Evolutionary conservation across 306 rosid species (phyloP).

Genomic region (Quercus ilex): DNA sequence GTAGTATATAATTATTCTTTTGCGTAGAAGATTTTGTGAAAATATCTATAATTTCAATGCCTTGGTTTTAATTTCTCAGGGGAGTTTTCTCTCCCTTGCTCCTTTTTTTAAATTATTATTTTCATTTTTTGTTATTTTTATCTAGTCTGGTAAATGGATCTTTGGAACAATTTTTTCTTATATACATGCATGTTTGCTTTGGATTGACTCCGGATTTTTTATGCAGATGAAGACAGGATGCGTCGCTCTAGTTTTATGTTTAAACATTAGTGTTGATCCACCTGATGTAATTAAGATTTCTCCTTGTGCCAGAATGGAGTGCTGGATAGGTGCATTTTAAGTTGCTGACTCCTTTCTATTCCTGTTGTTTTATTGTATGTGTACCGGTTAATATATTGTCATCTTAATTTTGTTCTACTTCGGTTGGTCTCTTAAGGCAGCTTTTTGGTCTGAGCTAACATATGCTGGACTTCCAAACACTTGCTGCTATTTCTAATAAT

Average conservation of each 20-base stretch:
- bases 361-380: constrained; percentile 6
- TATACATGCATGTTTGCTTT: constrained; percentile 16
- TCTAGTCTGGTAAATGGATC: constrained; percentile 22
- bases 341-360: constrained; percentile 21
- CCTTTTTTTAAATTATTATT: background rate
- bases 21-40: background rate
- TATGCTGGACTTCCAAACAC: background rate
- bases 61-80: background rate
- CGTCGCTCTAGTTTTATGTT: constrained; percentile 94
- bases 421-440: background rate
- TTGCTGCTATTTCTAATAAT: background rate
- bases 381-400: background rate
- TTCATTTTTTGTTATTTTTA: constrained; percentile 5
- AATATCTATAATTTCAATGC: background rate
- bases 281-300: constrained; percentile 99
- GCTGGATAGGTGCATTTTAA: constrained; percentile 93
- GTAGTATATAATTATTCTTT: background rate
- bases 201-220: constrained; percentile 42
- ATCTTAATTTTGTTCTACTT: background rate
- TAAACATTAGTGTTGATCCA: constrained; percentile 96
- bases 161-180: constrained; percentile 6
- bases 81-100: background rate
- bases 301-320: constrained; percentile 99
- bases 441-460: background rate
- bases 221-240: constrained; percentile 99